These are phyloP conservation scores for Camellia granthamiana DNA, from an alignment of 148 eudicot genomes.

Conservation along the genomic window DNA sequence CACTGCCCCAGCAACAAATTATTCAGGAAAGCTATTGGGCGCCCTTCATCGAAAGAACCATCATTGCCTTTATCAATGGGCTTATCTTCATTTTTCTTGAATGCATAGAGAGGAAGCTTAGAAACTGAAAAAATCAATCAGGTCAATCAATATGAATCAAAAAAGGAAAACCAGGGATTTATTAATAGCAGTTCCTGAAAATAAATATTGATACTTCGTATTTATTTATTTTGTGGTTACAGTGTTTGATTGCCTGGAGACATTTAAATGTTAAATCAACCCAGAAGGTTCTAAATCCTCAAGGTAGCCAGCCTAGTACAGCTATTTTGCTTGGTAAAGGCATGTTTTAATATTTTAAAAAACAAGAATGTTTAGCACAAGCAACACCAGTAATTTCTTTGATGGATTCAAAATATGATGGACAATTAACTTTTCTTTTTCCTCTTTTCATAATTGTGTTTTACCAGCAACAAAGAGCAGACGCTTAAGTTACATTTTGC, in stretches of 20 bases:
- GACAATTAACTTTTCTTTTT: no score
- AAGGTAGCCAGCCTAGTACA: no score
- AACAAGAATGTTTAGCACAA: no score
- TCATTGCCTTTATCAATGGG: conserved; percentile 10
- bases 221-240: not conserved
- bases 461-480: no score
- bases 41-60: conserved; percentile 11
- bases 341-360: no score
- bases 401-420: no score
- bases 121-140: conserved; percentile 33
- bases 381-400: no score
- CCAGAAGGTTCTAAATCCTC: no score
- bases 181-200: not conserved
- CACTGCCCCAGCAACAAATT: conserved; percentile 44
- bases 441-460: no score
- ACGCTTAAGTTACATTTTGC: no score
- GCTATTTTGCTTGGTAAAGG: no score
- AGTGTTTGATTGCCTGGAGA: not conserved
- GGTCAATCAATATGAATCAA: not conserved
- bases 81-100: conserved; percentile 35
- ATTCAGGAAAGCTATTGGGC: conserved; percentile 31
- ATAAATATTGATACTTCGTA: not conserved
- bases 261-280: no score
- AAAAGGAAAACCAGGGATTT: not conserved
- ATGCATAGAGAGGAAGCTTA: conserved; percentile 70